Evolutionary conservation across 176 grass and related monocot genomes (phyloP), one percentile per base, ranked within the genome.

Genomic region (Lolium perenne): DNA sequence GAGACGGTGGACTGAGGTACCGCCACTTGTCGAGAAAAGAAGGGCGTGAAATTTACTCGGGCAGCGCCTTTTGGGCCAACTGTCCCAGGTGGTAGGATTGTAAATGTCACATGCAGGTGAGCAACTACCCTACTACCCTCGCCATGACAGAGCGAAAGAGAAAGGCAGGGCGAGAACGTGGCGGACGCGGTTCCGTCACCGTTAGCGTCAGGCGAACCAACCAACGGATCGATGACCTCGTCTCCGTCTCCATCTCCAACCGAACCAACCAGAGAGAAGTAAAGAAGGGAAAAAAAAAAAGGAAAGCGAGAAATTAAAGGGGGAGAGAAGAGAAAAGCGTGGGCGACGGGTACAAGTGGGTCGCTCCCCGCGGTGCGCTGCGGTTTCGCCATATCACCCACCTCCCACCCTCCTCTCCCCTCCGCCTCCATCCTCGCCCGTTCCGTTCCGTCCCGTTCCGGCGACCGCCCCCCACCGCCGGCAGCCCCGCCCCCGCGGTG

Each of bases 361-460:
- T 50, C 72, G 1, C 72, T 75, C 72, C 49, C 72, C 72, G 48
- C 72, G 14, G 47, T 10, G 23, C 46, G 47, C 74, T 32, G 73
- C 49, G 74, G 49, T 76, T 89, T 93, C 85, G 29, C 85, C 58
- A 89, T 64, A 82, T 79, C 64, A 70, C 83, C 79, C 71, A 48
- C 76, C 87, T 71, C 32, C 3, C 5, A 0, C 40, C 40, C 69
- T 3, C 67, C 15, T 15, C 38, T 60, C 2, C 59, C 59, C 59
- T 4, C n/a, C n/a, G n/a, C n/a, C 13, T 26, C 78, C n/a, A n/a
- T 2, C 14, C 57, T 0, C 48, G 17, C 64, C 62, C 62, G 20
- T 43, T 46, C 89, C 80, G 72, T 84, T 64, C 76, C 64, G 80
- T 67, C 65, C 20, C 14, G 45, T 77, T 60, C 62, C 6, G 38